Percentiles rank a stretch among this genome's conserved stretches.
Evolutionary conservation across 164 flowering plant species (phyloP).

Genomic region (Magnolia sinica): DNA sequence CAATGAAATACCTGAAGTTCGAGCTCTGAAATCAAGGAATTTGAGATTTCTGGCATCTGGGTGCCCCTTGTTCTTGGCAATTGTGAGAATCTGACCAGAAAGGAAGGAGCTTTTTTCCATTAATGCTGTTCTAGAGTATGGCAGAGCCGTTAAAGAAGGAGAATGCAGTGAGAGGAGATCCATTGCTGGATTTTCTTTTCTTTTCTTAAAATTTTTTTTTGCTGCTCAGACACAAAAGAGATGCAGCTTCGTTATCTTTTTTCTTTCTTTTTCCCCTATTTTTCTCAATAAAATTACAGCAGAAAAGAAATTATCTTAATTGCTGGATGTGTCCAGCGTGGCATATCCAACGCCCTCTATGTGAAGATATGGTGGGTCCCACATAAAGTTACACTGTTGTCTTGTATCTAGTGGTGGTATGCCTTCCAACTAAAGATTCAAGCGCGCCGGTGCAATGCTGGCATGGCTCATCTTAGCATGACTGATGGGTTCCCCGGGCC

Average conservation of each 20-base stretch:
- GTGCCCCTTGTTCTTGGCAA: conserved; percentile 24
- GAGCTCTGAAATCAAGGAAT: conserved; percentile 37
- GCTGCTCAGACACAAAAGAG: background rate
- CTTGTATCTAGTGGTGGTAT: too few species aligned
- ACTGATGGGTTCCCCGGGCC: too few species aligned
- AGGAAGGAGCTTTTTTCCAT: conserved; percentile 20
- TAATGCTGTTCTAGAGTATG: conserved; percentile 21
- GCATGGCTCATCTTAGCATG: too few species aligned
- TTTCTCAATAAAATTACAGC: background rate
- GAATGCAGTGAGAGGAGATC: conserved; percentile 34
- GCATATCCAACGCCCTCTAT: conserved; percentile 17
- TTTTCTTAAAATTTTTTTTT: background rate
- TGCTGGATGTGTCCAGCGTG: background rate
- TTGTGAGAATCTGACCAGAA: conserved; percentile 25
- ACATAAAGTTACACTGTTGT: background rate
- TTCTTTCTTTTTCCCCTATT: background rate
- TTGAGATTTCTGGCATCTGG: conserved; percentile 36
- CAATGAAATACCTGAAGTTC: conserved; percentile 42
- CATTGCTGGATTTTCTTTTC: conserved; percentile 24
- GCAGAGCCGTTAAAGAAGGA: conserved; percentile 21
- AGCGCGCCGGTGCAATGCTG: too few species aligned
- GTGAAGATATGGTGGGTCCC: conserved; percentile 31
- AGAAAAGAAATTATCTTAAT: background rate
- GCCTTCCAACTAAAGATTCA: too few species aligned
- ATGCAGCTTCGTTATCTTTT: background rate